Conservation (phyloP, 768 basidiomycete species). For the Hericium erinaceus region DNA sequence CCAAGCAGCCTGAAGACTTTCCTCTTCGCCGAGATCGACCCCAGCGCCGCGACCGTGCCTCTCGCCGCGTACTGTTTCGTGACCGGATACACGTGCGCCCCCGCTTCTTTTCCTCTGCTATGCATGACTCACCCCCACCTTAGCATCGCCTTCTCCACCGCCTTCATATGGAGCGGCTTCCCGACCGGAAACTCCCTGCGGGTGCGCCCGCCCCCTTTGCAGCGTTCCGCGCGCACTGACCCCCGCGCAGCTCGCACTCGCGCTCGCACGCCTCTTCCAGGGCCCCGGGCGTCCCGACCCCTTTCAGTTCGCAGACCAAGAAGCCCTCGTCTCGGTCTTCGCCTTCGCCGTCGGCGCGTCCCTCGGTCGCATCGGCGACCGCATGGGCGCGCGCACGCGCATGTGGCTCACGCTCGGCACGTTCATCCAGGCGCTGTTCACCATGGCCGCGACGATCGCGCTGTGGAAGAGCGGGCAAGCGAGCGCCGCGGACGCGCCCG, state of each 20-base stretch:
- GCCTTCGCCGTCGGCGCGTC: constrained; percentile 70
- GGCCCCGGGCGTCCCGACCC: constrained; percentile 35
- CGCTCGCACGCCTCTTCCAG: constrained; percentile 73
- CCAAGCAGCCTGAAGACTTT: constrained; percentile 21
- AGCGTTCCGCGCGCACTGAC: neutral
- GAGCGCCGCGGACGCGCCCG: constrained; percentile 39
- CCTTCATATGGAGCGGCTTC: constrained; percentile 82
- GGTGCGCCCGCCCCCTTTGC: constrained; percentile 25
- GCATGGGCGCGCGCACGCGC: constrained; percentile 62
- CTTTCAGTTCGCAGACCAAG: constrained; percentile 77
- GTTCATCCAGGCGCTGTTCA: constrained; percentile 65
- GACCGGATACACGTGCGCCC: constrained; percentile 66
- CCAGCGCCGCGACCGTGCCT: constrained; percentile 39
- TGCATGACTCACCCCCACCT: neutral
- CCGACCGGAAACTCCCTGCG: constrained; percentile 74
- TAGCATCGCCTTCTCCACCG: constrained; percentile 63
- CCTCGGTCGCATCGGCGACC: constrained; percentile 75
- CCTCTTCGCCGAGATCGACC: constrained; percentile 38
- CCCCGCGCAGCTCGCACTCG: constrained; percentile 54
- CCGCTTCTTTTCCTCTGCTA: neutral
- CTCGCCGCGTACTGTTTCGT: constrained; percentile 65
- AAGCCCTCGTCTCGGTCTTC: constrained; percentile 69
- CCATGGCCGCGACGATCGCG: constrained; percentile 60
- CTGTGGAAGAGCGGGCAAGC: constrained; percentile 62
- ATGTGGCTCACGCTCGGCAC: constrained; percentile 67